phyloP scores from a whole-genome alignment of 225 moss, liverwort and hornwort genomes.

The Bryum argenteum region DNA sequence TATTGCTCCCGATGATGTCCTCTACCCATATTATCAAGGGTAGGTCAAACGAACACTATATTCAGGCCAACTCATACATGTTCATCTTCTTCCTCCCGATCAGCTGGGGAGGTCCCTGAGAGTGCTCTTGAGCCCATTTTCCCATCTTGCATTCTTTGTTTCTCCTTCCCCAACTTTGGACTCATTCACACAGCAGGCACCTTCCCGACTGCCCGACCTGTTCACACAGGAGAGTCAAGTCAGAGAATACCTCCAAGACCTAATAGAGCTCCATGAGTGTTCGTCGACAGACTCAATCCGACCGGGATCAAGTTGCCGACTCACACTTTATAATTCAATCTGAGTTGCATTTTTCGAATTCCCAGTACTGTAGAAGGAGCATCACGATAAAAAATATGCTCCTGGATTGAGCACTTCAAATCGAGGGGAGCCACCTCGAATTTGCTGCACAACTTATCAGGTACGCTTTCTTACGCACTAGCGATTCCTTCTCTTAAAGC shows the following conservation, averaged over 20 bases:
- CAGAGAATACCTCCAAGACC: neutral
- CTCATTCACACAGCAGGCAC: too few species aligned
- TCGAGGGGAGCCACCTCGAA: neutral
- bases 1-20: too few species aligned
- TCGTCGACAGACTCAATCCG: neutral
- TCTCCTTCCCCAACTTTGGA: too few species aligned
- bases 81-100: too few species aligned
- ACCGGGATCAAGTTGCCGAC: neutral
- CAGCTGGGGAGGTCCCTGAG: too few species aligned
- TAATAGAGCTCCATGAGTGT: neutral
- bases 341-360: neutral
- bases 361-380: neutral
- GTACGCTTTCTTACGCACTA: neutral
- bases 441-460: neutral
- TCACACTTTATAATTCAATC: neutral
- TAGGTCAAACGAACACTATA: too few species aligned
- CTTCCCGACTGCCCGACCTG: neutral
- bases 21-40: too few species aligned
- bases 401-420: neutral
- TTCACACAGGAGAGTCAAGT: neutral
- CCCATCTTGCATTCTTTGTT: too few species aligned
- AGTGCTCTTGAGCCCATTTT: too few species aligned
- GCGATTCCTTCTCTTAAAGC: neutral
- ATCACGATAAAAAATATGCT: neutral
- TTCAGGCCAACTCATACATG: too few species aligned